Percentiles rank a stretch among this genome's conserved stretches.
Evolutionary conservation across 2,329 filamentous ascomycete species (phyloP).

Genomic region (Dothidotthia symphoricarpi): DNA sequence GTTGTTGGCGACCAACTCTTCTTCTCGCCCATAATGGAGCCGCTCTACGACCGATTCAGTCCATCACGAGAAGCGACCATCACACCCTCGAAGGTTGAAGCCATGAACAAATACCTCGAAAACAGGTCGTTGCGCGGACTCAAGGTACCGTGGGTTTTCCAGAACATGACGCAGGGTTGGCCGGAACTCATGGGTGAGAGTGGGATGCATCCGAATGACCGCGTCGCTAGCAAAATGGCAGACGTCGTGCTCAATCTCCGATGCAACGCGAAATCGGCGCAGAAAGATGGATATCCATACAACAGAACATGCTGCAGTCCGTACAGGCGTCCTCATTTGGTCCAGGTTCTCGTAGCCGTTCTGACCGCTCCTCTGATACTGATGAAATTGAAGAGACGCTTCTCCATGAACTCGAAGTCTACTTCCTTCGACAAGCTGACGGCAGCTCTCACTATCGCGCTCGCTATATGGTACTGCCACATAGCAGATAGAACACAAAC

Average conservation of each 20-base stretch:
- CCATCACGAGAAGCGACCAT: constrained; percentile 45
- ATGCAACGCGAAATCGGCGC: constrained; percentile 52
- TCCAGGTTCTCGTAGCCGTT: constrained; percentile 39
- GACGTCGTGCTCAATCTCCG: constrained; percentile 56
- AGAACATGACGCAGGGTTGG: constrained; percentile 47
- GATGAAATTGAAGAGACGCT: not conserved
- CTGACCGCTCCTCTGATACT: constrained; percentile 27
- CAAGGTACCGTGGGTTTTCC: constrained; percentile 53
- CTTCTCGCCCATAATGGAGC: constrained; percentile 50
- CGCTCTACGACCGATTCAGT: constrained; percentile 48
- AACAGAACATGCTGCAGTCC: constrained; percentile 55
- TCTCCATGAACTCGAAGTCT: not conserved
- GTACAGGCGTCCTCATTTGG: constrained; percentile 41
- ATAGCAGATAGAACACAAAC: constrained; percentile 55
- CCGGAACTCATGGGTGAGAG: constrained; percentile 46
- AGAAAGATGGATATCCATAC: constrained; percentile 44
- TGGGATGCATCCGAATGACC: constrained; percentile 51
- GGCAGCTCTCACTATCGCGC: constrained; percentile 2
- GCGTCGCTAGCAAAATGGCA: constrained; percentile 50
- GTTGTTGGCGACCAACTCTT: constrained; percentile 37
- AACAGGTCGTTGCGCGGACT: constrained; percentile 41
- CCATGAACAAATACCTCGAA: constrained; percentile 55
- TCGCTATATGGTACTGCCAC: constrained; percentile 47
- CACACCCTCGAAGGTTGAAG: constrained; percentile 49
- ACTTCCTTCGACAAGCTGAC: not conserved